Evolutionary conservation across 108 stramenopile genomes (phyloP).

Genomic region (Mediolabrus comicus): DNA sequence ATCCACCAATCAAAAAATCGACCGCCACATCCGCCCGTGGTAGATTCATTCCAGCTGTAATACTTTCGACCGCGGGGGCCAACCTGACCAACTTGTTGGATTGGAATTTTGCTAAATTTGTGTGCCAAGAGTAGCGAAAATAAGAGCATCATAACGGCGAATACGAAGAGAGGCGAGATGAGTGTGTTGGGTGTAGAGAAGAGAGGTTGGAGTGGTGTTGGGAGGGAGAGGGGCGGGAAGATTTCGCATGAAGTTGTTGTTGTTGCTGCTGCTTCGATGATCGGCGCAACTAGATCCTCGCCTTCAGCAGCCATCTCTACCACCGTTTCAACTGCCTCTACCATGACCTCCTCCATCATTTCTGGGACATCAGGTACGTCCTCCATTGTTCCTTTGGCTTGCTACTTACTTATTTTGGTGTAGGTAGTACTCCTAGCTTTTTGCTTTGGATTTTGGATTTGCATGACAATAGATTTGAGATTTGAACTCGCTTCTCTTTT

Average conservation of each 20-base stretch:
- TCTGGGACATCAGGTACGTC: too few species aligned
- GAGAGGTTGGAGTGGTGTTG: not conserved
- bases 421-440: too few species aligned
- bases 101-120: constrained; percentile 7
- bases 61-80: constrained; percentile 29
- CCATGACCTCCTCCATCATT: not conserved
- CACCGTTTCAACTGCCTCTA: not conserved
- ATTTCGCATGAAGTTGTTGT: not conserved
- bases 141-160: constrained; percentile 5
- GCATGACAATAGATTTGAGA: too few species aligned
- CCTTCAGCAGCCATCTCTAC: not conserved
- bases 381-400: too few species aligned
- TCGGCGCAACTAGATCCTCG: not conserved
- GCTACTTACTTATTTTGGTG: too few species aligned
- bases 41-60: constrained; percentile 38
- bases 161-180: constrained; percentile 34
- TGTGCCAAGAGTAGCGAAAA: constrained; percentile 17
- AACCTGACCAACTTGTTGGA: constrained; percentile 14
- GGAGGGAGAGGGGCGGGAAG: not conserved
- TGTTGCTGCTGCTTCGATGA: not conserved
- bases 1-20: constrained; percentile 42
- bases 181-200: constrained; percentile 3
- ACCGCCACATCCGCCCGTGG: constrained; percentile 20
- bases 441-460: too few species aligned
- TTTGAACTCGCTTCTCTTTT: too few species aligned